A percentile compares a stretch with the other conserved stretches of the same genome.
These are phyloP conservation scores for Garcia nutans DNA, from an alignment of 345 rosid species.

Conservation along the genomic window DNA sequence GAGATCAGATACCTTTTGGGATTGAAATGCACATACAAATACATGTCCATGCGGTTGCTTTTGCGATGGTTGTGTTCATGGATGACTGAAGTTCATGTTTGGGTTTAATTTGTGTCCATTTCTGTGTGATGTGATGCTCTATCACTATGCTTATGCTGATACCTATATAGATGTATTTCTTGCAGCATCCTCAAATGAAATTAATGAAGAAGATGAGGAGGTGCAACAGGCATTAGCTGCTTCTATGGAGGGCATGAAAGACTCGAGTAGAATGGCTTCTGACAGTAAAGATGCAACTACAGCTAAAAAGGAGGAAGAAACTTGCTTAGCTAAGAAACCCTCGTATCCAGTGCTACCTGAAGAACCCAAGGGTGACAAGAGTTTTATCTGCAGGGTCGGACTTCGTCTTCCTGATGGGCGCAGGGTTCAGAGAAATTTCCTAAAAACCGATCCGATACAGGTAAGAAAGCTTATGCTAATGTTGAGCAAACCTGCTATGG, in stretches of 20 bases:
- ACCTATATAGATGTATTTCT: conserved; percentile 11
- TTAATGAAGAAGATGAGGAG: conserved; percentile 58
- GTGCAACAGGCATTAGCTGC: conserved; percentile 60
- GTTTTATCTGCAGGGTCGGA: conserved; percentile 81
- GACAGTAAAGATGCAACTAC: conserved; percentile 19
- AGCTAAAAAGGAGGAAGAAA: conserved; percentile 40
- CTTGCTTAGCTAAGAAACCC: conserved; percentile 38
- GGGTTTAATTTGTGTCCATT: neutral
- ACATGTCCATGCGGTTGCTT: neutral
- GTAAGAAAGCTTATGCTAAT: conserved; percentile 28
- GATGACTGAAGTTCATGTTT: neutral
- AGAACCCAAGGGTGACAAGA: conserved; percentile 82
- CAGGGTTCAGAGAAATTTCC: conserved; percentile 80
- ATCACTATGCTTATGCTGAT: neutral
- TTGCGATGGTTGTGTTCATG: neutral
- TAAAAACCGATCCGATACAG: conserved; percentile 73
- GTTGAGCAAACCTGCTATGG: neutral
- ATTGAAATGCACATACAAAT: no score
- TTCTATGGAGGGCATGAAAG: conserved; percentile 54
- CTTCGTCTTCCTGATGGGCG: conserved; percentile 92
- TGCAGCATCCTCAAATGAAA: conserved; percentile 37
- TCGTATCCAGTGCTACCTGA: conserved; percentile 80
- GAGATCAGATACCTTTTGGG: neutral
- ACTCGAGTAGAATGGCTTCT: conserved; percentile 25
- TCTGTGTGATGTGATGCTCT: neutral